Percentiles rank a stretch among this genome's conserved stretches.
These are phyloP conservation scores for Halophytophthora polymorphica DNA, from an alignment of 352 stramenopile genomes.

Conservation along the genomic window DNA sequence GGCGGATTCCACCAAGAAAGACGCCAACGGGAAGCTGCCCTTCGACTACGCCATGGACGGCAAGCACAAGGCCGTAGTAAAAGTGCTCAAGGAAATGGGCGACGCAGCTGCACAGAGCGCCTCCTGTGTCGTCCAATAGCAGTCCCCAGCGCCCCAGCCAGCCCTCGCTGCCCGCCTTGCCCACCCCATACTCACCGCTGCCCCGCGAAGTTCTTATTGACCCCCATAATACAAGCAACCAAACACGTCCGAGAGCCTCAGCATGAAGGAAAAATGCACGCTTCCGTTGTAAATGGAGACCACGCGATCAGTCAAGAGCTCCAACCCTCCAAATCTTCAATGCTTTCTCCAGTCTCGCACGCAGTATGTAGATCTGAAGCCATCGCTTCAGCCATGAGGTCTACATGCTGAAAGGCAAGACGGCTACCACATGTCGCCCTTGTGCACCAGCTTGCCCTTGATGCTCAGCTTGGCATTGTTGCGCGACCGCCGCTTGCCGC, in stretches of 20 bases:
- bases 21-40: slow-evolving; percentile 88
- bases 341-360: no score
- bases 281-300: background rate
- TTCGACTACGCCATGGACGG: slow-evolving; percentile 92
- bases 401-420: no score
- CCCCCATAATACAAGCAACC: slow-evolving; percentile 36
- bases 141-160: slow-evolving; percentile 8
- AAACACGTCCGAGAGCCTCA: no score
- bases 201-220: slow-evolving; percentile 25
- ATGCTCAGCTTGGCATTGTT: slow-evolving; percentile 85
- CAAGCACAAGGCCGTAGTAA: slow-evolving; percentile 91
- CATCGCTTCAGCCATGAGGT: no score
- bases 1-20: slow-evolving; percentile 85
- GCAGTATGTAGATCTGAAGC: no score
- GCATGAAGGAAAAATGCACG: slow-evolving; percentile 17
- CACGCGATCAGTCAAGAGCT: no score
- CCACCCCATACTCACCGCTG: no score
- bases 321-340: no score
- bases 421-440: no score
- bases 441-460: slow-evolving; percentile 83
- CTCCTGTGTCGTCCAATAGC: slow-evolving; percentile 83
- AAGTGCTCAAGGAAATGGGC: slow-evolving; percentile 92
- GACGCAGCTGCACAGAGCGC: slow-evolving; percentile 84
- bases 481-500: slow-evolving; percentile 59
- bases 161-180: slow-evolving; percentile 3